Conservation (phyloP, 257 asterid genomes). For the Buddleja alternifolia region DNA sequence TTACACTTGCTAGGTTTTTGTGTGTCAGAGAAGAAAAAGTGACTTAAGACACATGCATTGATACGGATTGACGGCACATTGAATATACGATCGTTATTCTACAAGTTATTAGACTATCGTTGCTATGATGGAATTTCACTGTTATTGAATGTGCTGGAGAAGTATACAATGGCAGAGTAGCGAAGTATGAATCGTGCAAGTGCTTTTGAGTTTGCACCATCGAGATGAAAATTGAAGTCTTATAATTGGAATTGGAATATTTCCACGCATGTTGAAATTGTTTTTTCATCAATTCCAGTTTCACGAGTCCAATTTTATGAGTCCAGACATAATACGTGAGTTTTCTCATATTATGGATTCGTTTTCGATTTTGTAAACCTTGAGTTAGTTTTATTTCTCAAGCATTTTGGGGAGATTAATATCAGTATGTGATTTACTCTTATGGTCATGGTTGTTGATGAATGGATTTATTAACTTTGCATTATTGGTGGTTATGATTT, state of each 20-base stretch:
- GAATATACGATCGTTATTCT: too few relatives aligned
- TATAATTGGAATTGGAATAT: neutral
- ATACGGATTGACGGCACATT: too few relatives aligned
- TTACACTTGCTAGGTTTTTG: too few relatives aligned
- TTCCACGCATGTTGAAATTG: conserved; percentile 7
- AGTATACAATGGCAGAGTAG: neutral
- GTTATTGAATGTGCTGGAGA: too few relatives aligned
- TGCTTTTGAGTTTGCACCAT: neutral
- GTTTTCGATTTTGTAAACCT: too few relatives aligned
- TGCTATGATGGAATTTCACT: too few relatives aligned
- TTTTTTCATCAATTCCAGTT: neutral
- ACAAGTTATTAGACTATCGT: too few relatives aligned
- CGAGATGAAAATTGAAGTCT: neutral
- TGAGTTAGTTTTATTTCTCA: neutral
- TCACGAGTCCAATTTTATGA: neutral
- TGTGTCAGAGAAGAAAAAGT: too few relatives aligned
- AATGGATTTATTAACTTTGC: neutral
- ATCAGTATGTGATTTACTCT: neutral
- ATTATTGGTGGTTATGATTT: neutral
- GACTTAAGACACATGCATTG: too few relatives aligned
- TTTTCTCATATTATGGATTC: neutral
- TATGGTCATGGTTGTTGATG: neutral
- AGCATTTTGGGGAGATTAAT: neutral
- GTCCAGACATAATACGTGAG: neutral
- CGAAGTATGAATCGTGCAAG: too few relatives aligned